Evolutionary conservation across 1,139 yeast species (phyloP).

Genomic region (Suhomyces chickasaworum): DNA sequence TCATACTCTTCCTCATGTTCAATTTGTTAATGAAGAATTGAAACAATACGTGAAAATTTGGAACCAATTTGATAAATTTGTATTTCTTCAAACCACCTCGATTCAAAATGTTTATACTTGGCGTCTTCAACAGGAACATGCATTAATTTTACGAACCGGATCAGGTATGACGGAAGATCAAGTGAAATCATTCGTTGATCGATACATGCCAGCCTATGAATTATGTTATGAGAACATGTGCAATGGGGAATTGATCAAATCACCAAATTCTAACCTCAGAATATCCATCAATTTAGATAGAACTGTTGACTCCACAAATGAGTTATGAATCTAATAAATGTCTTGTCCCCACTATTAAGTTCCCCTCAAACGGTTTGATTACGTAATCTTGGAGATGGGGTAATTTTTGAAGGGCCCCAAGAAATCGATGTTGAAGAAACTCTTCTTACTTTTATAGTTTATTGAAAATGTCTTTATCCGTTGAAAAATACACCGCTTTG

Average conservation of each 20-base stretch:
- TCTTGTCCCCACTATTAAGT: neutral
- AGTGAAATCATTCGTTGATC: constrained; percentile 67
- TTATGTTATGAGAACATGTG: constrained; percentile 58
- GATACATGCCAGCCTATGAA: constrained; percentile 86
- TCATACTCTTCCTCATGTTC: constrained; percentile 32
- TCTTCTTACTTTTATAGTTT: neutral
- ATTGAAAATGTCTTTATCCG: constrained; percentile 14
- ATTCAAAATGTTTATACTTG: constrained; percentile 70
- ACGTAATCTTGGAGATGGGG: constrained; percentile 1
- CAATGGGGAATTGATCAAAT: constrained; percentile 9
- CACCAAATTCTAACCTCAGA: constrained; percentile 10
- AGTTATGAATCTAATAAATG: neutral
- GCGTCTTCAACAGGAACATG: constrained; percentile 86
- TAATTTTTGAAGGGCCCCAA: neutral
- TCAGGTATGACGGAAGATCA: constrained; percentile 77
- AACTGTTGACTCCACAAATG: constrained; percentile 5
- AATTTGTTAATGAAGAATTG: constrained; percentile 53
- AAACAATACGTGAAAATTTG: constrained; percentile 56
- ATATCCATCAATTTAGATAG: constrained; percentile 15
- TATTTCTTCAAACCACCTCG: constrained; percentile 62
- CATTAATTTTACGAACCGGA: constrained; percentile 55
- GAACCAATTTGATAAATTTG: constrained; percentile 57
- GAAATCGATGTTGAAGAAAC: neutral
- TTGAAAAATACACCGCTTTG: constrained; percentile 22
- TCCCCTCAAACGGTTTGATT: neutral